Evolutionary conservation across 345 rosid species (phyloP).

Genomic region (Raphanus raphanistrum): DNA sequence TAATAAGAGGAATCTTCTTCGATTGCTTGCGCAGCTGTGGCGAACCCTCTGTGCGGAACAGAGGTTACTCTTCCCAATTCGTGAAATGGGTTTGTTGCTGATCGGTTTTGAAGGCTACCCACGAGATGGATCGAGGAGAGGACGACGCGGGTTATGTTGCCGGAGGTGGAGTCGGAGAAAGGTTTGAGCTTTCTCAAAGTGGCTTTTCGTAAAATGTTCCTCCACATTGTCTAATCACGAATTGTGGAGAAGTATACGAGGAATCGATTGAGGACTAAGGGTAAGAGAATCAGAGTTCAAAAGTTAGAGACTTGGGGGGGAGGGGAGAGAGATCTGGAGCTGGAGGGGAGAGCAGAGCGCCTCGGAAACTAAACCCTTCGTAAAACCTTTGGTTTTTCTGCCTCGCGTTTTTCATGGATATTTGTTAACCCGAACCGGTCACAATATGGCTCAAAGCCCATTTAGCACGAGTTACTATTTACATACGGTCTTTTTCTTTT

Average conservation of each 20-base stretch:
- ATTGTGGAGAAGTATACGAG: not conserved
- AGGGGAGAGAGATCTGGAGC: conserved; percentile 13
- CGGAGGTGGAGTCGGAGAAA: conserved; percentile 26
- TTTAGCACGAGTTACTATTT: too few species aligned
- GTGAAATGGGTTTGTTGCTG: conserved; percentile 21
- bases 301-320: conserved; percentile 2
- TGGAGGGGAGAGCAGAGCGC: conserved; percentile 9
- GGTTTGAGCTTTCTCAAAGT: conserved; percentile 44
- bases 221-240: conserved; percentile 61
- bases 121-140: not conserved
- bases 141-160: not conserved
- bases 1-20: conserved; percentile 55
- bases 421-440: conserved; percentile 20
- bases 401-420: conserved; percentile 23
- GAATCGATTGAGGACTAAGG: not conserved
- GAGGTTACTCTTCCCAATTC: conserved; percentile 30
- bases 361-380: conserved; percentile 32
- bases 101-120: conserved; percentile 20
- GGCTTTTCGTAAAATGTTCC: conserved; percentile 53
- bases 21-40: conserved; percentile 59
- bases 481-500: too few species aligned
- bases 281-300: not conserved
- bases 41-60: conserved; percentile 42
- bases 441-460: not conserved
- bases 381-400: conserved; percentile 28